Base-by-base conservation (phyloP, 2,329 filamentous ascomycete genomes). In the Didymella pomorum region DNA sequence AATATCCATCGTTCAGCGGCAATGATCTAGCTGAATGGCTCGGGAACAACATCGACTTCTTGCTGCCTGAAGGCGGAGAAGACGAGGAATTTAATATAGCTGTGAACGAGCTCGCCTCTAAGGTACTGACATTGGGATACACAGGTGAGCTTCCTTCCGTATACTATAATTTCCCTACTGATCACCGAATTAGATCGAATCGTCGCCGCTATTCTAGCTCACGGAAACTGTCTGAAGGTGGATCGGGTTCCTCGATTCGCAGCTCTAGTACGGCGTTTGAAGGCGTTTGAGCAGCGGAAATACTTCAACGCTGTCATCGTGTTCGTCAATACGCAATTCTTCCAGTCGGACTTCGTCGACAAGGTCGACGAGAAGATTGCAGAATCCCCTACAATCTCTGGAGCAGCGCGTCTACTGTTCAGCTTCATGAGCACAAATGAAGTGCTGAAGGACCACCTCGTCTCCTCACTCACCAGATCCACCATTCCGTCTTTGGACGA, bases 101-200 rank as follows among this genome's bases (percentile, higher is more conserved):
- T 28, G 39, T 68, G 7, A 76, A 79, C 39, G 79, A 82, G 44
- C 66, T 88, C 7, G 76, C 80, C 20, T 80, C 85, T 3, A 88
- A 89, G 61, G 82, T 86, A 1, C 78, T 94, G 58, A 88, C 84
- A 28, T 75, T 97, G 28, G 92, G 91, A 2, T 92, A 95, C 76
- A 80, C 83, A 52, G 89, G 91, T 71, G 47, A 60, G 66, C 14
- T 21, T 62, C 12, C 0, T 16, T 8, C 8, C 21, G 6, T 18
- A 1, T 6, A 31, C 1, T 7, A 26, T 4, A 12, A 12, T 11
- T 11, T 4, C 10, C 18, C 7, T 2, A 23, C n/a, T 54, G 45
- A 43, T 61, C 60, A 29, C 64, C 25, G 1, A 29, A 9, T 1
- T 18, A 75, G 74, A 75, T 58, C 58, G 55, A 16, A 47, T 74